These are phyloP conservation scores for Penstemon davidsonii DNA, from an alignment of 257 asterid species.

Conservation along the genomic window DNA sequence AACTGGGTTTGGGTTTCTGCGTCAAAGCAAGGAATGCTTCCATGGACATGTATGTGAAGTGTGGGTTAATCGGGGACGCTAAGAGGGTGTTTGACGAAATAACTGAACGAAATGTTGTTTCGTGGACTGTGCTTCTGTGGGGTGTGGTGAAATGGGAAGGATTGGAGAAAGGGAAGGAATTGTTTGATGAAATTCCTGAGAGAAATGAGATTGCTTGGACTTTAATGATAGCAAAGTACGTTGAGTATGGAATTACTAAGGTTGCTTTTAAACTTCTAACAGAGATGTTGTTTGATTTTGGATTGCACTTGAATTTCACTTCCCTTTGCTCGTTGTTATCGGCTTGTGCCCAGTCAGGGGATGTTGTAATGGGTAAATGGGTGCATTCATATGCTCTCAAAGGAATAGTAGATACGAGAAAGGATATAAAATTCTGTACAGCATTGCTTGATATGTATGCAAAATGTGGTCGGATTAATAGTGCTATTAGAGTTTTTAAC, in stretches of 20 bases:
- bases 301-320: constrained; percentile 44
- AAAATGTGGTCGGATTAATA: constrained; percentile 65
- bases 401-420: constrained; percentile 34
- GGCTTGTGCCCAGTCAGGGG: constrained; percentile 68
- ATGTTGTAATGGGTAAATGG: constrained; percentile 63
- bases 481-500: constrained; percentile 52
- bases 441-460: constrained; percentile 87
- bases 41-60: constrained; percentile 74
- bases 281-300: constrained; percentile 50
- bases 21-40: constrained; percentile 63
- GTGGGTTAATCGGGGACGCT: constrained; percentile 50
- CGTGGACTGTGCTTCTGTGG: constrained; percentile 78
- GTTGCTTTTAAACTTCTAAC: constrained; percentile 58
- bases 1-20: constrained; percentile 51
- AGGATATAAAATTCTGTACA: constrained; percentile 54
- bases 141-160: constrained; percentile 68
- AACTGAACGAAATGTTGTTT: constrained; percentile 58
- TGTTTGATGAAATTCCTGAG: constrained; percentile 74
- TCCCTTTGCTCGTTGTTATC: constrained; percentile 60
- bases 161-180: constrained; percentile 44
- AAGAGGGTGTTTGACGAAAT: constrained; percentile 54
- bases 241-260: constrained; percentile 47
- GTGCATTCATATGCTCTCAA: constrained; percentile 56
- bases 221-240: constrained; percentile 50
- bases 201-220: constrained; percentile 77